A percentile compares a stretch with the other conserved stretches of the same genome.
Evolutionary conservation across 2,329 filamentous ascomycete species (phyloP).

Genomic region (Xenoacremonium recifei): DNA sequence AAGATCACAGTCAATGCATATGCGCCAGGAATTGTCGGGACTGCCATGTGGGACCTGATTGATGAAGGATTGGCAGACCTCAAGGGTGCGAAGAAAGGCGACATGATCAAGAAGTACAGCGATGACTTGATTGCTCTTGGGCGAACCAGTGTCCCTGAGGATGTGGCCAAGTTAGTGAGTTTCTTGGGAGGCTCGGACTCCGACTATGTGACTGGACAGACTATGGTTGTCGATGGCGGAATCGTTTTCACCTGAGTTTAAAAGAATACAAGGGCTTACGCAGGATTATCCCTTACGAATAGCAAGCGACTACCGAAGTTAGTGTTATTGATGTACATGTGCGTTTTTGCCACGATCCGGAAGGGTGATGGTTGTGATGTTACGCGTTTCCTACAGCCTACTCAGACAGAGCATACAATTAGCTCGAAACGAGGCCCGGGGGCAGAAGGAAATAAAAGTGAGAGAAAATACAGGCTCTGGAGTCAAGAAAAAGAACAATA

Average conservation of each 20-base stretch:
- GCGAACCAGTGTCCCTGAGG: constrained; percentile 58
- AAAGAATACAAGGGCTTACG: too few species aligned
- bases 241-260: constrained; percentile 46
- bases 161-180: constrained; percentile 62
- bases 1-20: constrained; percentile 67
- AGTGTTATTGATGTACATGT: too few species aligned
- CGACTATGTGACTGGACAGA: constrained; percentile 66
- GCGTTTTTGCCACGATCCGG: too few species aligned
- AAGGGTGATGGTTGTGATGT: too few species aligned
- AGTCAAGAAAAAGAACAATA: too few species aligned
- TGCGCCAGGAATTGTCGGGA: constrained; percentile 66
- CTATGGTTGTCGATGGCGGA: constrained; percentile 60
- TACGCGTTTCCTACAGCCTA: too few species aligned
- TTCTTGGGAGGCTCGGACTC: constrained; percentile 59
- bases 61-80: constrained; percentile 50
- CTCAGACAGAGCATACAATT: too few species aligned
- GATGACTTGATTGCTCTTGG: constrained; percentile 55
- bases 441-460: too few species aligned
- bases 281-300: too few species aligned
- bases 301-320: too few species aligned
- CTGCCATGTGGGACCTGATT: constrained; percentile 67
- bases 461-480: too few species aligned
- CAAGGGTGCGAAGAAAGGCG: constrained; percentile 49
- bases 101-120: constrained; percentile 54
- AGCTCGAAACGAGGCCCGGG: too few species aligned